These are phyloP conservation scores for Gossypium anomalum DNA, from an alignment of 345 rosid genomes.

Conservation along the genomic window DNA sequence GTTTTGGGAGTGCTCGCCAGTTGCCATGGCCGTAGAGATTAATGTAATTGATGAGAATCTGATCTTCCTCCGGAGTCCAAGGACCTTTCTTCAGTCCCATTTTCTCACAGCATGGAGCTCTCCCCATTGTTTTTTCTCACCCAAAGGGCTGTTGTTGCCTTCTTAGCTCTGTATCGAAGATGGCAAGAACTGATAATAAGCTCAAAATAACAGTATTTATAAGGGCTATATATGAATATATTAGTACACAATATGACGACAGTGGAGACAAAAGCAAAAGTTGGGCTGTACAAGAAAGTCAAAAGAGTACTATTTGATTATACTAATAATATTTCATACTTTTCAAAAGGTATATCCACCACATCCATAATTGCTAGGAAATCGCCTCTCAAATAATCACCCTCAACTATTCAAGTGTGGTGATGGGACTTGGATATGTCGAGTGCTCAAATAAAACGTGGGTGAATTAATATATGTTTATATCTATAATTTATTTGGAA, in stretches of 20 bases:
- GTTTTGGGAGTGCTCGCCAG: constrained; percentile 62
- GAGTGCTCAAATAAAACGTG: constrained; percentile 15
- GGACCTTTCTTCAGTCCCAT: constrained; percentile 63
- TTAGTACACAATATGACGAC: neutral
- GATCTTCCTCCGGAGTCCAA: constrained; percentile 62
- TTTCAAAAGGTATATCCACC: neutral
- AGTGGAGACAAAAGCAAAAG: neutral
- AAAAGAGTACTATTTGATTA: neutral
- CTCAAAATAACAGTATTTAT: constrained; percentile 10
- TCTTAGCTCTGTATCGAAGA: neutral
- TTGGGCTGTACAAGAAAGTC: constrained; percentile 7
- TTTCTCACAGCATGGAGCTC: constrained; percentile 61
- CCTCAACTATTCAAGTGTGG: neutral
- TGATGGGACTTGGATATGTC: neutral
- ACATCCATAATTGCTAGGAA: neutral
- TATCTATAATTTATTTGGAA: neutral
- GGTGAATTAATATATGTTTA: neutral
- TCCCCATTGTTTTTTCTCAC: constrained; percentile 32
- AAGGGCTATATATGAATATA: neutral
- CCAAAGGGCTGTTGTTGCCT: neutral
- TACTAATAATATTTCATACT: neutral
- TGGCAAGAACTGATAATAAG: neutral
- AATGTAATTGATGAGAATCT: constrained; percentile 43
- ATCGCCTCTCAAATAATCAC: neutral
- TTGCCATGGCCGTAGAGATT: constrained; percentile 51